These are phyloP conservation scores for Crithidia thermophila DNA, from an alignment of 208 protist species.

Conservation along the genomic window DNA sequence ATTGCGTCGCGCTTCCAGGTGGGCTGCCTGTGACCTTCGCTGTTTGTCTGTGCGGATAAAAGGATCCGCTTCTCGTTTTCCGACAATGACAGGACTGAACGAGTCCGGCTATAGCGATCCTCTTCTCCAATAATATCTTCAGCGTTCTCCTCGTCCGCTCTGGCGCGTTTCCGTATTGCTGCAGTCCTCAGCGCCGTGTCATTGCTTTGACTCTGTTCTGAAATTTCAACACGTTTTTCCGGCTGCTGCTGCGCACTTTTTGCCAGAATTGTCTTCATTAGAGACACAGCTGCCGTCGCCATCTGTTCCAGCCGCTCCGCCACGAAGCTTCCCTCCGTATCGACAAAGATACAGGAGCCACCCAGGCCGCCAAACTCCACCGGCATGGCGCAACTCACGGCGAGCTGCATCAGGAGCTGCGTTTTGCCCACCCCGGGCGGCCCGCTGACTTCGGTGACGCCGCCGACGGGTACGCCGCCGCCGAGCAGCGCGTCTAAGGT, in stretches of 20 bases:
- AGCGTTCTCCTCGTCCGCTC: no score
- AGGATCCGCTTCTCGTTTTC: neutral
- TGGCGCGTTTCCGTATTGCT: no score
- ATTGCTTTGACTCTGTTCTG: no score
- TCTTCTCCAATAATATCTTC: no score
- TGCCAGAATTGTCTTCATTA: conserved; percentile 25
- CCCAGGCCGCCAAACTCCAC: conserved; percentile 66
- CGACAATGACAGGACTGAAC: neutral
- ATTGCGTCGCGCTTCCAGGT: no score
- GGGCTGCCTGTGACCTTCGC: no score
- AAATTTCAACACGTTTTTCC: neutral
- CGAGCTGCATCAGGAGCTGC: conserved; percentile 89
- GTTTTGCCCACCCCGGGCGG: conserved; percentile 93
- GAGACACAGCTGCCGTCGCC: conserved; percentile 57
- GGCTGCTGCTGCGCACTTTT: neutral
- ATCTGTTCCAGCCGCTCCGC: conserved; percentile 75
- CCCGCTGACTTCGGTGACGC: conserved; percentile 85
- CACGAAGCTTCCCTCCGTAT: conserved; percentile 93
- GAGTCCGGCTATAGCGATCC: neutral
- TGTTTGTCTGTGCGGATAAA: neutral
- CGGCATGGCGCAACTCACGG: conserved; percentile 78
- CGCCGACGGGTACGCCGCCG: conserved; percentile 58
- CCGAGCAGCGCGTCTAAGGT: conserved; percentile 80
- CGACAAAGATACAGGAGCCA: conserved; percentile 82
- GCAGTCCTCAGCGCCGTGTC: no score